Conservation (phyloP, 1,284 basidiomycete species). For the Cryptococcus floricola region DNA sequence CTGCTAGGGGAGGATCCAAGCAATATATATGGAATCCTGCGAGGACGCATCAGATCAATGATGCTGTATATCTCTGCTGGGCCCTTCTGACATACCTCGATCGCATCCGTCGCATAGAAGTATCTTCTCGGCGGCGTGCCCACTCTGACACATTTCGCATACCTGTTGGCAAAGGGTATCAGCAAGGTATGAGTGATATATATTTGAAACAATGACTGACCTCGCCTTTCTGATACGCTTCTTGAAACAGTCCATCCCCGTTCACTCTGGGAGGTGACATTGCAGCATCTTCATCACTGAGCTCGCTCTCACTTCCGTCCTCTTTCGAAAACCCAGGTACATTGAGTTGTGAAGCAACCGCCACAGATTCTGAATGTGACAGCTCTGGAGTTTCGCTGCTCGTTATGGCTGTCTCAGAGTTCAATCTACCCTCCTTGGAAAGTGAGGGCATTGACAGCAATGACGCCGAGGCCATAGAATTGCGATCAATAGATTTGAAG, state of each 20-base stretch:
- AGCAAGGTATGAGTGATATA: neutral
- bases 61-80: no score
- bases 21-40: constrained; percentile 95
- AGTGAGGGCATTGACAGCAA: no score
- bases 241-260: neutral
- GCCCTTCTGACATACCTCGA: constrained; percentile 66
- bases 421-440: no score
- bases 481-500: no score
- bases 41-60: neutral
- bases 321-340: constrained; percentile 35
- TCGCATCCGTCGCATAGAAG: constrained; percentile 96
- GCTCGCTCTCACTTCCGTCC: constrained; percentile 40
- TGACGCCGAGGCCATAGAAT: no score
- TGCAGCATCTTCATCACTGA: constrained; percentile 37
- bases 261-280: constrained; percentile 7
- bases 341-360: constrained; percentile 24
- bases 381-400: neutral
- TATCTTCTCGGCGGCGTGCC: constrained; percentile 83
- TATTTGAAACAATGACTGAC: constrained; percentile 21
- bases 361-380: neutral
- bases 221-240: constrained; percentile 46
- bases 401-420: constrained; percentile 1
- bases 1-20: constrained; percentile 79
- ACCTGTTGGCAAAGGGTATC: constrained; percentile 46
- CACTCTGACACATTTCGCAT: constrained; percentile 87